These are phyloP conservation scores for Cercospora citrullina DNA, from an alignment of 2,329 filamentous ascomycete species.

Conservation along the genomic window DNA sequence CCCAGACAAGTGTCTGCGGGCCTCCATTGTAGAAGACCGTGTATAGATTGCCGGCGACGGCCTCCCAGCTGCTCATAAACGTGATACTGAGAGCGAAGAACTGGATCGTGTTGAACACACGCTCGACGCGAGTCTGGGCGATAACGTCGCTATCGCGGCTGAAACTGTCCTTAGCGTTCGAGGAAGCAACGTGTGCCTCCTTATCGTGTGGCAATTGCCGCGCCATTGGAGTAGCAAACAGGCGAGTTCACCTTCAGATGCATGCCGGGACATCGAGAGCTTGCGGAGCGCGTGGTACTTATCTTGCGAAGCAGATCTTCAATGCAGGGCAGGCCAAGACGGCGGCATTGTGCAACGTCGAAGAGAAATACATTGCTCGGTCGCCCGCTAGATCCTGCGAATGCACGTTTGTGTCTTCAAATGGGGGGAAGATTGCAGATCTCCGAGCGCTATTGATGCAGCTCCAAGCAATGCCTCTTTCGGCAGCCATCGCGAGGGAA, in stretches of 20 bases:
- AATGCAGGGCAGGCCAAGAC: background rate
- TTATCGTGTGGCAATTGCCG: conserved; percentile 6
- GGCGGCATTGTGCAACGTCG: background rate
- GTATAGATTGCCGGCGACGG: conserved; percentile 29
- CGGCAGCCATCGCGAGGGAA: background rate
- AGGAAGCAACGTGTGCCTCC: conserved; percentile 8
- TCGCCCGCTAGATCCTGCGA: background rate
- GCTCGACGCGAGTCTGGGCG: conserved; percentile 22
- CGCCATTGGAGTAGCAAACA: background rate
- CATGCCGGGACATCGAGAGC: background rate
- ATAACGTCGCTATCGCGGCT: conserved; percentile 16
- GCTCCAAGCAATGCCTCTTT: background rate
- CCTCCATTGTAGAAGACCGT: conserved; percentile 31
- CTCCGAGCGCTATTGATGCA: background rate
- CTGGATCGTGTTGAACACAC: conserved; percentile 31
- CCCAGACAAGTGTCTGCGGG: conserved; percentile 31
- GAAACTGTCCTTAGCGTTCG: background rate
- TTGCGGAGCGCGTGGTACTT: background rate
- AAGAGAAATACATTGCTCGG: background rate
- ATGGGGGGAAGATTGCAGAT: background rate
- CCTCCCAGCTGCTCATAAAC: conserved; percentile 34
- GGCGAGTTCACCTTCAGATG: background rate
- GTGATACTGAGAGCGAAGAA: conserved; percentile 31
- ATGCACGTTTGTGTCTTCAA: background rate
- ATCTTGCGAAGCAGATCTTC: background rate